Conservation (phyloP, 352 stramenopile genomes). For the Thraustochytrium sp. region DNA sequence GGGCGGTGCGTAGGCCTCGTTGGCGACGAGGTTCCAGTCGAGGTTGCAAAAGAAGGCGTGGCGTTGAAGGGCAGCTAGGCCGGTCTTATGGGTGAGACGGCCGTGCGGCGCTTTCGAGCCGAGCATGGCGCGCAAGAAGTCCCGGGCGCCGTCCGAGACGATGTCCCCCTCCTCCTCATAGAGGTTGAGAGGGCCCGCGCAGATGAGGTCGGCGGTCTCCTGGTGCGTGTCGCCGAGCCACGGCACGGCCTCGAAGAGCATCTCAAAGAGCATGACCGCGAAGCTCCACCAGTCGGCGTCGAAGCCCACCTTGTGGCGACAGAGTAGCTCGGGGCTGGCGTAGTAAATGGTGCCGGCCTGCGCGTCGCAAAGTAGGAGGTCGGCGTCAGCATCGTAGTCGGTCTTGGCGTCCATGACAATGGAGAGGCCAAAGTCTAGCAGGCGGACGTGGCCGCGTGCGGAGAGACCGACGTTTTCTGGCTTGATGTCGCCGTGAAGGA, state of each 20-base stretch:
- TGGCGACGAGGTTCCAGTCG: no score
- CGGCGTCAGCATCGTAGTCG: neutral
- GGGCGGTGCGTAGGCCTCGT: no score
- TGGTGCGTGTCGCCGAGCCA: neutral
- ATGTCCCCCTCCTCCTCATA: neutral
- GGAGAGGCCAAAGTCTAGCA: constrained; percentile 3
- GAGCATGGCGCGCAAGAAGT: no score
- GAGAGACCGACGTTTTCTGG: constrained; percentile 28
- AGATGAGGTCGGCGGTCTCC: neutral
- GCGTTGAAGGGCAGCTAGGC: no score
- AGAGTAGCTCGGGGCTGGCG: constrained; percentile 18
- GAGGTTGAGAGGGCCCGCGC: neutral
- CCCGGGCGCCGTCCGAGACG: no score
- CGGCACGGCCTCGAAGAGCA: constrained; percentile 5
- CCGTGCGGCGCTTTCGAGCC: no score
- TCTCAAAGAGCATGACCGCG: neutral
- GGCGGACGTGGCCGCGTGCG: neutral
- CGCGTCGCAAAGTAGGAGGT: neutral
- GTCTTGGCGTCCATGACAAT: neutral
- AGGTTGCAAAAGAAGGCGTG: no score
- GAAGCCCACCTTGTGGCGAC: constrained; percentile 14
- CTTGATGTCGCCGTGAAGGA: constrained; percentile 71
- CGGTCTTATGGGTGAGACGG: no score
- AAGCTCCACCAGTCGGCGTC: constrained; percentile 39
- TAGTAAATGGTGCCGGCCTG: constrained; percentile 1